These are phyloP conservation scores for Cytospora piceicola DNA, from an alignment of 2,329 filamentous ascomycete genomes.

Conservation along the genomic window DNA sequence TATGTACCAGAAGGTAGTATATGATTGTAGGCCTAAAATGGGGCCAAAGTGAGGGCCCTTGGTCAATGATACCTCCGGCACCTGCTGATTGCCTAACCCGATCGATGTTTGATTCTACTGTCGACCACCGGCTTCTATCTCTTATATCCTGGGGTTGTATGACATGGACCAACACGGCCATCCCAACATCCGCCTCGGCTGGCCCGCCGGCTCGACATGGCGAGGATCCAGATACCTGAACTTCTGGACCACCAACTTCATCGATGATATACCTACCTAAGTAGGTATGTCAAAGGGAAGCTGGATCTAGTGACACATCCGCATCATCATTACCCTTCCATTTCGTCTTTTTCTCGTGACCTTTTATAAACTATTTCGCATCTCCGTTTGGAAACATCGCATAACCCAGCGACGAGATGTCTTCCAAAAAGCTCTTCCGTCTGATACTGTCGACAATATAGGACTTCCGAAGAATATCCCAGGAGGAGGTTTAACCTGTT, in stretches of 20 bases:
- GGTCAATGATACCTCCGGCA: neutral
- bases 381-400: neutral
- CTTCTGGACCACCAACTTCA: neutral
- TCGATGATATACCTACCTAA: too few relatives aligned
- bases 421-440: neutral
- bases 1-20: neutral
- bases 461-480: neutral
- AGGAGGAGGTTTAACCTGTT: neutral
- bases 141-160: neutral
- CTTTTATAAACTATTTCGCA: neutral
- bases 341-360: neutral
- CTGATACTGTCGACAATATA: neutral
- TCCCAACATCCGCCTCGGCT: neutral
- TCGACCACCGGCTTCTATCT: constrained; percentile 15
- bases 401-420: neutral
- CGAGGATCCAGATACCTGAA: neutral
- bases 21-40: neutral
- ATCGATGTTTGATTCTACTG: constrained; percentile 2
- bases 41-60: neutral
- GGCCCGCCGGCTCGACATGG: neutral
- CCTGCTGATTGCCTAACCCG: neutral
- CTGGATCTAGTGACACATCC: neutral
- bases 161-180: neutral
- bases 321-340: neutral
- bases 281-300: neutral